Base-by-base conservation (phyloP, 1,284 basidiomycete genomes). In the Chalciporus piperatoides region DNA sequence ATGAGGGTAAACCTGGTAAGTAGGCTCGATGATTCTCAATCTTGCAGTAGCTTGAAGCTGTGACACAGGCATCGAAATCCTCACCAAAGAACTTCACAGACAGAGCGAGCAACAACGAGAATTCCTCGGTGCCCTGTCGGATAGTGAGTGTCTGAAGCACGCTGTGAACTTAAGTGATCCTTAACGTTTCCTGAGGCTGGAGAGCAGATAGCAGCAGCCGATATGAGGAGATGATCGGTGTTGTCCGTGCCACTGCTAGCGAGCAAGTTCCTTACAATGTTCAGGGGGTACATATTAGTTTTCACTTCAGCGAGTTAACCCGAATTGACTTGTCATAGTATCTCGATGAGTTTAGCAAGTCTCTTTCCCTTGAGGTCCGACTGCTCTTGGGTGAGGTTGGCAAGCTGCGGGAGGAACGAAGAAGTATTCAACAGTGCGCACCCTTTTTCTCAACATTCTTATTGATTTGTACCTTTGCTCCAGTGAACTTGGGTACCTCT, bases 321-420 rank as follows among this genome's bases (percentile, higher is more conserved):
- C 21, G 4, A 46, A 21, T 38, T 21, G 30, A 43, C 36, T 51
- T 27, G n/a, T 32, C n/a, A 24, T 45, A 81, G 80, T 86, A 87
- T 62, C 72, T 87, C 25, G 83, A 87, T 56, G 84, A 88, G 50
- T 88, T 89, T 67, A 86, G 81, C 63, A 84, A 81, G 62, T 80
- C 84, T 5, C 65, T 88, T 41, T 80, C 85, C 7, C 71, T 73
- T 15, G 86, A 89, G 69, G 84, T 88, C 2, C 78, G 83, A 21
- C 80, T 84, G 69, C 72, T 89, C 10, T 73, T 89, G 4, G 77
- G 74, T 30, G 86, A 89, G 68, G 86, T 88, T 19, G 84, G 85
- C 21, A 84, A 81, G 53, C 68, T 88, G 32, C 78, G 82, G 15
- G 83, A 86, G 61, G 82, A 88, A 61, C 75, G 80, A 60, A 76